These are phyloP conservation scores for Tuber umbilicatum DNA, from an alignment of 495 filamentous ascomycete species.

Conservation along the genomic window DNA sequence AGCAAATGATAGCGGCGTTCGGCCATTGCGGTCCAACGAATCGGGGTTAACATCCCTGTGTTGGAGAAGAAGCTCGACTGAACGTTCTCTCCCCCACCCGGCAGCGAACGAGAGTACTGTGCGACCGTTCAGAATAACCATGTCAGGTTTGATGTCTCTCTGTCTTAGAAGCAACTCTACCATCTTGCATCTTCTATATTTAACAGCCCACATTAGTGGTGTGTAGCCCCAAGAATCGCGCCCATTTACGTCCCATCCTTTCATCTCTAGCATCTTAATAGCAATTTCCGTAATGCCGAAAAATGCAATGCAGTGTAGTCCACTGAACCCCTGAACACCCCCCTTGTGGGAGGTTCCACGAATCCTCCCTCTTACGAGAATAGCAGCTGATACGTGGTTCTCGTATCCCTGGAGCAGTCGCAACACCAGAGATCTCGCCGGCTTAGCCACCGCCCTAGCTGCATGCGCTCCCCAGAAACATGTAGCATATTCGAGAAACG, in stretches of 20 bases:
- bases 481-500: not conserved
- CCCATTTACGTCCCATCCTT: not conserved
- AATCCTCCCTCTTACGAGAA: not conserved
- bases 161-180: not conserved
- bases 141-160: not conserved
- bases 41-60: no score
- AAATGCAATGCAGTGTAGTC: not conserved
- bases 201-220: not conserved
- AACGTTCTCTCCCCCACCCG: not conserved
- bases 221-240: not conserved
- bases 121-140: not conserved
- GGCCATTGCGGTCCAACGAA: no score
- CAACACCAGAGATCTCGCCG: not conserved
- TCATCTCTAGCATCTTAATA: not conserved
- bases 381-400: not conserved
- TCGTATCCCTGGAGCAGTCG: not conserved
- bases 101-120: not conserved
- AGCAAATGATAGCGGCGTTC: no score
- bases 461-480: not conserved
- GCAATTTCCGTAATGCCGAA: not conserved
- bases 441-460: not conserved
- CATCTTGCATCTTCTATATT: not conserved
- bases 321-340: not conserved
- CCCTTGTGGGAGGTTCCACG: no score
- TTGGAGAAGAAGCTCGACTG: no score